These are phyloP conservation scores for Aspergillus cristatus DNA, from an alignment of 495 filamentous ascomycete species.

Conservation along the genomic window DNA sequence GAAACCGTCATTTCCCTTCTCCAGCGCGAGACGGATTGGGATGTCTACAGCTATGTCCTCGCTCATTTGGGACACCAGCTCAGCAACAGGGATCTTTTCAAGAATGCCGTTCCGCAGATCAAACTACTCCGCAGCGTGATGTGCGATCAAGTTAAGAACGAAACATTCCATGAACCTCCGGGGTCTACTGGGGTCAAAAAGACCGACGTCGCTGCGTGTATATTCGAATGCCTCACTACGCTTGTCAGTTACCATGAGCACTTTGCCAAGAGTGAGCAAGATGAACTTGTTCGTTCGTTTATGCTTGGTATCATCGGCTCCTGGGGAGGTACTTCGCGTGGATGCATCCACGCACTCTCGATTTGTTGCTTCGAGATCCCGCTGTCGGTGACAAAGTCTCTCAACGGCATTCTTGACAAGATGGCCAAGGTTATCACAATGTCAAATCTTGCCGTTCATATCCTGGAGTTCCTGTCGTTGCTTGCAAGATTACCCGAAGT, in stretches of 20 bases:
- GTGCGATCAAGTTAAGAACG: conserved; percentile 70
- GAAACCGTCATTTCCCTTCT: conserved; percentile 65
- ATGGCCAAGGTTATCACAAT: conserved; percentile 96
- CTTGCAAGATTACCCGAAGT: conserved; percentile 78
- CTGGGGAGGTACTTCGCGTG: conserved; percentile 78
- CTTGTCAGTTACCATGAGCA: conserved; percentile 78
- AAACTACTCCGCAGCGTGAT: conserved; percentile 65
- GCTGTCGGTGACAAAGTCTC: conserved; percentile 65
- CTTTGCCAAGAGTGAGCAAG: conserved; percentile 77
- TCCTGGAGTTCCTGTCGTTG: conserved; percentile 83
- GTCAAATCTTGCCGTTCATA: conserved; percentile 80
- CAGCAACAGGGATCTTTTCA: conserved; percentile 80
- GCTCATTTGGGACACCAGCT: conserved; percentile 83
- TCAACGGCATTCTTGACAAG: conserved; percentile 75
- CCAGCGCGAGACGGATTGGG: conserved; percentile 77
- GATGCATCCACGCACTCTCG: conserved; percentile 87
- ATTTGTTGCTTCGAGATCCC: conserved; percentile 93
- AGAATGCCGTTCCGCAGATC: conserved; percentile 58
- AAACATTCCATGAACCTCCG: conserved; percentile 67
- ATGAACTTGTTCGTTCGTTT: conserved; percentile 80
- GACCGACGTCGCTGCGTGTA: conserved; percentile 76
- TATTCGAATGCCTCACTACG: conserved; percentile 77
- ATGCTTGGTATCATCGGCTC: conserved; percentile 67
- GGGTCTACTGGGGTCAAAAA: conserved; percentile 67
- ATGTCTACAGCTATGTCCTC: conserved; percentile 84